These are phyloP conservation scores for Kandelia obovata DNA, from an alignment of 345 rosid genomes.

Conservation along the genomic window DNA sequence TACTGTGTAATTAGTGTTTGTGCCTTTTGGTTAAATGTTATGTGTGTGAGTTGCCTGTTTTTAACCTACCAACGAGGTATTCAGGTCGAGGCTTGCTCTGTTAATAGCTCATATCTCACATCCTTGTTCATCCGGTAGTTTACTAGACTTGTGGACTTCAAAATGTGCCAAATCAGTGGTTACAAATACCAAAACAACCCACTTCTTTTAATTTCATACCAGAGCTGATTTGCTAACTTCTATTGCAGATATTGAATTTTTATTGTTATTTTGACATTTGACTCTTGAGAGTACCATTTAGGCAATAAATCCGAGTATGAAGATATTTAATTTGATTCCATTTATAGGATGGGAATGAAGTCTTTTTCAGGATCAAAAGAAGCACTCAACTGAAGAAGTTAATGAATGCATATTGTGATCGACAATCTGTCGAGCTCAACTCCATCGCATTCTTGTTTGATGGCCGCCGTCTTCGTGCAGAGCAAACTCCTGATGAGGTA, in stretches of 20 bases:
- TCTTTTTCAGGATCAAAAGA: conserved; percentile 81
- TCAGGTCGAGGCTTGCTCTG: conserved; percentile 12
- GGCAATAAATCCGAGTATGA: neutral
- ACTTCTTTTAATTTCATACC: too few species aligned
- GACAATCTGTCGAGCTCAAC: conserved; percentile 72
- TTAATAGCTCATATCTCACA: too few species aligned
- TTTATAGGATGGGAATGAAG: conserved; percentile 78
- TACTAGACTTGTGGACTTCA: too few species aligned
- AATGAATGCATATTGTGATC: conserved; percentile 85
- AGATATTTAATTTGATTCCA: neutral
- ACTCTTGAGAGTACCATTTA: neutral
- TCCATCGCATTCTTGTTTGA: conserved; percentile 82
- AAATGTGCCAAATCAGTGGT: too few species aligned
- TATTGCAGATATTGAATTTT: neutral
- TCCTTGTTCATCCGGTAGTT: too few species aligned
- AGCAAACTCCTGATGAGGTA: conserved; percentile 91
- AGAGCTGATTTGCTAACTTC: neutral
- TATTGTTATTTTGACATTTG: neutral
- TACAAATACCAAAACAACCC: too few species aligned
- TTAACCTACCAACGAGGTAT: conserved; percentile 7
- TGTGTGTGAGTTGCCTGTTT: conserved; percentile 18
- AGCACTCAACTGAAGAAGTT: conserved; percentile 84
- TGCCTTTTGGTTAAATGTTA: too few species aligned
- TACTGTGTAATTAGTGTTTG: too few species aligned
- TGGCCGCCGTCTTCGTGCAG: conserved; percentile 78